These are phyloP conservation scores for Penicillium pulvis DNA, from an alignment of 495 filamentous ascomycete genomes.

Conservation along the genomic window DNA sequence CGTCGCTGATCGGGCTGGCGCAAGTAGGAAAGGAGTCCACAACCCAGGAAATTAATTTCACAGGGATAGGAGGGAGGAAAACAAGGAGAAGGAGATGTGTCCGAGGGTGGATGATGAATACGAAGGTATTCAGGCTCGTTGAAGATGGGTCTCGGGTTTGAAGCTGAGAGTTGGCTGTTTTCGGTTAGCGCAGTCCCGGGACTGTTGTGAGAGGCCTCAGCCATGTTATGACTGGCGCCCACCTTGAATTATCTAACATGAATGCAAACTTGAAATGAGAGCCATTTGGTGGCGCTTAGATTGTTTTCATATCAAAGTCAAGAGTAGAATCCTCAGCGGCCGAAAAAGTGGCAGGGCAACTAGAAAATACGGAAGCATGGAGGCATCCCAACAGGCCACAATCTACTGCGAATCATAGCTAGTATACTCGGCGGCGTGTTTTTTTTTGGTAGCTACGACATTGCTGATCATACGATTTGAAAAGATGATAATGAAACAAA, in stretches of 20 bases:
- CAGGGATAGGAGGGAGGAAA: conserved; percentile 22
- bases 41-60: conserved; percentile 27
- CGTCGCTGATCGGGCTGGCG: conserved; percentile 27
- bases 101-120: conserved; percentile 27
- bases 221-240: not conserved
- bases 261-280: not conserved
- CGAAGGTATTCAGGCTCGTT: conserved; percentile 20
- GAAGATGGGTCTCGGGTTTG: conserved; percentile 38
- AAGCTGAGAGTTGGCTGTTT: conserved; percentile 46
- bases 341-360: not conserved
- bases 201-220: conserved; percentile 10
- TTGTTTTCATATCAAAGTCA: not conserved
- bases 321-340: not conserved
- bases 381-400: not conserved
- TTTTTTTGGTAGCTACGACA: not conserved
- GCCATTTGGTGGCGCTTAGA: not conserved
- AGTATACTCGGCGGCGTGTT: not conserved
- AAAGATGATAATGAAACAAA: conserved; percentile 26
- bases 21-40: conserved; percentile 22
- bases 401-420: not conserved
- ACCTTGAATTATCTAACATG: not conserved
- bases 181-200: conserved; percentile 41
- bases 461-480: not conserved
- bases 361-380: not conserved
- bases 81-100: conserved; percentile 22